Conservation (phyloP, 495 filamentous ascomycete genomes). For the Recurvomyces mirabilis region DNA sequence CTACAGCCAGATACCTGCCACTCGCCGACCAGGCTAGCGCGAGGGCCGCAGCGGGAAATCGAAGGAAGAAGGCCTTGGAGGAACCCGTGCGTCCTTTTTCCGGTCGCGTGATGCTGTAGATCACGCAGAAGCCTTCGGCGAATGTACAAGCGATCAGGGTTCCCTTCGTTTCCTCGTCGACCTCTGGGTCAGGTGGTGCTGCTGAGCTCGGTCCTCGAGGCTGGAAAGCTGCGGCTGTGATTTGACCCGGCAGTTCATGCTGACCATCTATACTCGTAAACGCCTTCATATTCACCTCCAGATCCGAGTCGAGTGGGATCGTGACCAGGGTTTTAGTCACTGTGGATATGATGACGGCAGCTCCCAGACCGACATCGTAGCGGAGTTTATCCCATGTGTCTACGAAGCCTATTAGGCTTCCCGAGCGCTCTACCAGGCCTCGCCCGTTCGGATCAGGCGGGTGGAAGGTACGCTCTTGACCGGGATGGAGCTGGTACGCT, state of each 20-base stretch:
- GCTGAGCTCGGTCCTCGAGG: not conserved
- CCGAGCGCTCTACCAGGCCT: not conserved
- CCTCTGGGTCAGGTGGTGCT: not conserved
- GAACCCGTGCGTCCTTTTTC: not conserved
- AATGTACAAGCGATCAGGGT: slow-evolving; percentile 7
- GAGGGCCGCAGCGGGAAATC: slow-evolving; percentile 6
- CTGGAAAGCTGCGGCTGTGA: slow-evolving; percentile 15
- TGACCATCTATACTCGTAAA: not conserved
- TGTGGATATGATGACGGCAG: slow-evolving; percentile 19
- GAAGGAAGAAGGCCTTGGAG: not conserved
- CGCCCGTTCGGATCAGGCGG: not conserved
- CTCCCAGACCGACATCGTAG: slow-evolving; percentile 18
- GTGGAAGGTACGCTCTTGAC: no score
- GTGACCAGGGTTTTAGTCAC: slow-evolving; percentile 13
- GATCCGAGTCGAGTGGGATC: not conserved
- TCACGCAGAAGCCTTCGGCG: slow-evolving; percentile 6
- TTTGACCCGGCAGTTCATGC: not conserved
- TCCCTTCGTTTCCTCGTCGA: not conserved
- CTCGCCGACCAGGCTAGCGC: slow-evolving; percentile 14
- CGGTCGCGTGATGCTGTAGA: slow-evolving; percentile 1
- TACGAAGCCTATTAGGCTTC: not conserved
- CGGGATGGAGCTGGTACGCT: no score
- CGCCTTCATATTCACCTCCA: not conserved
- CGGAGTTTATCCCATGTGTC: slow-evolving; percentile 20
- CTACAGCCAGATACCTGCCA: slow-evolving; percentile 15